Evolutionary conservation across 306 rosid species (phyloP).

Genomic region (Cucumis melo): DNA sequence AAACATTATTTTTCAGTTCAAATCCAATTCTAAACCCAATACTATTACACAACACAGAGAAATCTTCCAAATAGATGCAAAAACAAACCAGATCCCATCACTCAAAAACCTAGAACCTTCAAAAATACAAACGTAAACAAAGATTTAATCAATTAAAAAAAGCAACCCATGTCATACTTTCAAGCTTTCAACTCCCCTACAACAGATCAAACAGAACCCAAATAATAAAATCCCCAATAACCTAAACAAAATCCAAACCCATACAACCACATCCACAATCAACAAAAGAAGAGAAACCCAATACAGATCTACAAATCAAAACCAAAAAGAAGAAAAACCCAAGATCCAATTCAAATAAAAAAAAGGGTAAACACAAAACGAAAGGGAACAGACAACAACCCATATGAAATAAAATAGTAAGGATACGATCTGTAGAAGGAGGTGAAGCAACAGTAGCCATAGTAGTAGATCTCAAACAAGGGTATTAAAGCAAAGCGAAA

Average conservation of each 20-base stretch:
- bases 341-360: neutral
- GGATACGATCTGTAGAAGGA: slow-evolving; percentile 91
- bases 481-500: neutral
- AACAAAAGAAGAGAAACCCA: neutral
- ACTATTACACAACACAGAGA: no score
- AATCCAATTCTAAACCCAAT: neutral
- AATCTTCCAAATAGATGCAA: neutral
- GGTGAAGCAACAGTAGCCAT: slow-evolving; percentile 87
- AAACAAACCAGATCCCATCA: neutral
- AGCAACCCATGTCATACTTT: neutral
- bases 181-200: neutral
- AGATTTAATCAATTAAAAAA: neutral
- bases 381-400: neutral
- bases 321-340: neutral
- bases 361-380: neutral
- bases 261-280: neutral
- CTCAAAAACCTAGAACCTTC: neutral
- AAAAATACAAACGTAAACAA: neutral
- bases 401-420: slow-evolving; percentile 6
- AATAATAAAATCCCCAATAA: neutral
- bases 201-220: neutral
- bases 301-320: slow-evolving; percentile 16
- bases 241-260: neutral
- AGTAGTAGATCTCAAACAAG: neutral
- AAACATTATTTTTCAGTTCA: neutral